Conservation (phyloP, 2,329 filamentous ascomycete species). For the Colletotrichum horii region DNA sequence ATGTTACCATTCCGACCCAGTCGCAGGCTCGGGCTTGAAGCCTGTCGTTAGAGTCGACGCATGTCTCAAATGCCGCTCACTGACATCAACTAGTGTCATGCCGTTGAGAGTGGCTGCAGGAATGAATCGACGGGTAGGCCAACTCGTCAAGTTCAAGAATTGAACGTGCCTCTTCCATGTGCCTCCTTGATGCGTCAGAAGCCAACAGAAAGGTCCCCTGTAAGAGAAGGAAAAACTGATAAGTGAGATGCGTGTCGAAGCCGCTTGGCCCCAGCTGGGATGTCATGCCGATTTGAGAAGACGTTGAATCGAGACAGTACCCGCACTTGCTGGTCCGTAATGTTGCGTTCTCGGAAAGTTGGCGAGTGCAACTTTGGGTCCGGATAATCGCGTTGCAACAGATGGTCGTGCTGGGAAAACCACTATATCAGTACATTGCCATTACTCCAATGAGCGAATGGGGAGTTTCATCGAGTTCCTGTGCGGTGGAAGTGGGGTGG, state of each 20-base stretch:
- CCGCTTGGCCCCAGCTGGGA: background rate
- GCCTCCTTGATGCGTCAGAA: background rate
- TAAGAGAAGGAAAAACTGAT: background rate
- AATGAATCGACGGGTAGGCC: background rate
- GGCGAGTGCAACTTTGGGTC: background rate
- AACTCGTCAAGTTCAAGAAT: background rate
- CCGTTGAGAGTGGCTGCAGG: background rate
- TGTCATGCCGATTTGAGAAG: background rate
- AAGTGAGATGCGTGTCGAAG: background rate
- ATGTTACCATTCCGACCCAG: background rate
- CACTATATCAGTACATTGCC: background rate
- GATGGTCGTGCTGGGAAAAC: background rate
- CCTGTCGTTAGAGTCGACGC: background rate
- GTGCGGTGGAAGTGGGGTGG: background rate
- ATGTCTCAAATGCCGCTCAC: background rate
- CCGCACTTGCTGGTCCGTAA: background rate
- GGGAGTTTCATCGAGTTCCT: background rate
- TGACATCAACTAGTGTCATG: background rate
- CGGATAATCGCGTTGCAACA: background rate
- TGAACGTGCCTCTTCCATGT: background rate
- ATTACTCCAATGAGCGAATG: background rate
- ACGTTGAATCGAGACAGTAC: background rate
- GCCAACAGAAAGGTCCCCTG: background rate
- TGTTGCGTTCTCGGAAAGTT: background rate
- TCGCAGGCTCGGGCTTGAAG: background rate